phyloP scores from a whole-genome alignment of 1,284 basidiomycete species.

The Rhodotorula glutinis region DNA sequence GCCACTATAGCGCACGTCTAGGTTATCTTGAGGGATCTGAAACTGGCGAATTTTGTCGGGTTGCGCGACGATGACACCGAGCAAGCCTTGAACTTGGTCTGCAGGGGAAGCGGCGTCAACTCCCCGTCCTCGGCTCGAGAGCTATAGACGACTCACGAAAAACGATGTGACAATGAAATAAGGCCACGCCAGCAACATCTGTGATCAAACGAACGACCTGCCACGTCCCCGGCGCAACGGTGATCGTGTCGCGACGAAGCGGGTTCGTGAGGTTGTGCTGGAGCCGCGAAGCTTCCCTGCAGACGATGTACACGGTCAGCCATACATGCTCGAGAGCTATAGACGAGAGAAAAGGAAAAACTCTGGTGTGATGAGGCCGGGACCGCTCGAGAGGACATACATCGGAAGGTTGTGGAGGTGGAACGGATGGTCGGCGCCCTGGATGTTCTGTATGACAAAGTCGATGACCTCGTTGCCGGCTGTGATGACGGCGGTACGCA shows the following conservation, averaged over 20 bases:
- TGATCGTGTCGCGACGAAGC: constrained; percentile 49
- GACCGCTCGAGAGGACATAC: constrained; percentile 46
- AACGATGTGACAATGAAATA: constrained; percentile 8
- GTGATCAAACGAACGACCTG: constrained; percentile 44
- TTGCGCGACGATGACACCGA: constrained; percentile 13
- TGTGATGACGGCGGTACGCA: constrained; percentile 27
- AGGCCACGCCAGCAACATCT: constrained; percentile 10
- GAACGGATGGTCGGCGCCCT: constrained; percentile 47
- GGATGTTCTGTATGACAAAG: constrained; percentile 48
- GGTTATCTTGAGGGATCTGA: constrained; percentile 6
- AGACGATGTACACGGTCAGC: neutral
- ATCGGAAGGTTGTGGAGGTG: constrained; percentile 45
- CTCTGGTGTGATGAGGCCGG: constrained; percentile 39
- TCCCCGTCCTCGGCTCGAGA: too few relatives aligned
- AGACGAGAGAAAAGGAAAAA: neutral
- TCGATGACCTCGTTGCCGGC: constrained; percentile 38
- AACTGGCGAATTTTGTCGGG: constrained; percentile 2
- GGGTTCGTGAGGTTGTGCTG: constrained; percentile 46
- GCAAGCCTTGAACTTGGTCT: constrained; percentile 9
- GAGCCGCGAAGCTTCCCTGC: constrained; percentile 18
- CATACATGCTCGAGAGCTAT: neutral
- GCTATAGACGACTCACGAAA: neutral
- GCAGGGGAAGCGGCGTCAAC: neutral
- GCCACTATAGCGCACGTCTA: constrained; percentile 1
- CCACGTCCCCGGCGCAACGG: constrained; percentile 42